Evolutionary conservation across 2,329 filamentous ascomycete genomes (phyloP), one percentile per base, ranked within the genome.

Genomic region (Shiraia sp.): DNA sequence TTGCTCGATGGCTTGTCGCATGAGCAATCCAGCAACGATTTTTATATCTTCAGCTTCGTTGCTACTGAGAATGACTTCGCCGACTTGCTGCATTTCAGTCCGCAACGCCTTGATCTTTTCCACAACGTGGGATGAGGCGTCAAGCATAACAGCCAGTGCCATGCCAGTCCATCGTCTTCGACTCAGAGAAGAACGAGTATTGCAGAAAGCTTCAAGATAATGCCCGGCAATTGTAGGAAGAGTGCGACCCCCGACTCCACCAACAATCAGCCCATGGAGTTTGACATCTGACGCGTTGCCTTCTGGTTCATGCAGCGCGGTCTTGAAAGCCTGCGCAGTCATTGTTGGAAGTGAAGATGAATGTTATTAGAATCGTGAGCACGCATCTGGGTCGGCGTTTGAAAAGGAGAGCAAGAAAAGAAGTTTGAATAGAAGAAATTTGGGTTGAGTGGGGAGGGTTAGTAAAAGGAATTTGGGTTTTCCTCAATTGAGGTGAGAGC

Each of bases 121-220:
- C 13, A 45, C 44, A 12, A 62, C 53, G 15, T 32, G 23, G 6
- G 41, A 23, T 16, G 52, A 59, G 6, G 42, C 42, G 28, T 49
- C 37, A 14, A 69, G 46, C 49, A 67, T 60, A 7, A 45, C 55
- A 23, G 43, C 43, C n/a, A 69, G 47, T n/a, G 55, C 48, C 3
- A 69, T 35, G 10, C 65, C 65, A 32, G 57, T 40, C 63, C 63
- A 69, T 56, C 64, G 53, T 40, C 64, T 53, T 24, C 50, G 55
- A 14, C 29, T 31, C 12, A 42, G 17, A 10, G 59, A 58, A 14
- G 26, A 34, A 7, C 10, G 33, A 19, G 36, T 31, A 27, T 61
- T 45, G 49, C 55, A 63, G 37, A 68, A 68, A 12, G 57, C 55
- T 25, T 36, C 39, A 10, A 68, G 35, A 32, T 59, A 66, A n/a